Conservation (phyloP, 805 yeast species). For the Hanseniaspora vineae region DNA sequence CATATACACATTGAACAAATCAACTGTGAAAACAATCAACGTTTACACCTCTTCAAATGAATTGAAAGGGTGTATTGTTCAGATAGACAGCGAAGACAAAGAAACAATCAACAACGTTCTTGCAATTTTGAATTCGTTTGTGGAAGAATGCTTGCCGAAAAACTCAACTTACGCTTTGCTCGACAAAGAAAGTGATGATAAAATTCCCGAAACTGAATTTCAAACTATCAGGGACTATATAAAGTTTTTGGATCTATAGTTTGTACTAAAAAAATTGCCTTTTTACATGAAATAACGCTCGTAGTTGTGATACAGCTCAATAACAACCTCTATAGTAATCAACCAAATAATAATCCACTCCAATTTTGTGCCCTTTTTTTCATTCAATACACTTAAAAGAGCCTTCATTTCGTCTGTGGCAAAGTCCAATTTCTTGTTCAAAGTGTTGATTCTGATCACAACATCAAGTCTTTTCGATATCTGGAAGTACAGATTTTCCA, state of each 20-base stretch:
- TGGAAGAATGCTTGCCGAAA: background rate
- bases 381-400: conserved; percentile 58
- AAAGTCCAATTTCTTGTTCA: conserved; percentile 79
- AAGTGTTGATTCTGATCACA: conserved; percentile 58
- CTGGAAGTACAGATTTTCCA: conserved; percentile 62
- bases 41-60: conserved; percentile 1
- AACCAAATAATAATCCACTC: conserved; percentile 83
- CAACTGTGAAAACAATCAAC: background rate
- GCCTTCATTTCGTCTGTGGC: conserved; percentile 82
- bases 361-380: conserved; percentile 58
- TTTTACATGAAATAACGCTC: conserved; percentile 31
- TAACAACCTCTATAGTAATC: conserved; percentile 74
- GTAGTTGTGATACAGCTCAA: conserved; percentile 65
- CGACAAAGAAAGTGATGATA: background rate
- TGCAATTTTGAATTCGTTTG: background rate
- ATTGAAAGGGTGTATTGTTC: background rate
- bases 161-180: background rate
- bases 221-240: background rate
- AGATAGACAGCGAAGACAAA: background rate
- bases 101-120: background rate
- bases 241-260: background rate
- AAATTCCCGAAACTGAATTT: background rate
- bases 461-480: conserved; percentile 67
- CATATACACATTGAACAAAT: background rate
- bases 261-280: background rate